Conservation (phyloP, 129 eudicot species). For the Deinandra increscens region DNA sequence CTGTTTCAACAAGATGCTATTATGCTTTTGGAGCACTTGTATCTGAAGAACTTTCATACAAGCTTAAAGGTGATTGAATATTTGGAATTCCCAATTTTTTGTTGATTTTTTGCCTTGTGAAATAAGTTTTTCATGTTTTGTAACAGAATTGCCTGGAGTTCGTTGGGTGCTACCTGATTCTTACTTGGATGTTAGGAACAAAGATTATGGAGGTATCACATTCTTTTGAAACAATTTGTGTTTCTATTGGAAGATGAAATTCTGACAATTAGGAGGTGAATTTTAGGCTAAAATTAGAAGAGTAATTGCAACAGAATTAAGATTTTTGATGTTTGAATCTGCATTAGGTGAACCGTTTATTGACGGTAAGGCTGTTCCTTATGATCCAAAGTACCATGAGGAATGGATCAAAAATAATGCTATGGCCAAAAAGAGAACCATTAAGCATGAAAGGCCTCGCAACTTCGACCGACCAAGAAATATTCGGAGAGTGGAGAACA, state of each 20-base stretch:
- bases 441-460: slow-evolving; percentile 89
- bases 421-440: slow-evolving; percentile 78
- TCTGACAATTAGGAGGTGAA: background rate
- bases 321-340: background rate
- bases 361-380: slow-evolving; percentile 87
- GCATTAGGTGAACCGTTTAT: slow-evolving; percentile 84
- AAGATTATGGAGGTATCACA: slow-evolving; percentile 84
- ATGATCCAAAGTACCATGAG: slow-evolving; percentile 94
- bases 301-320: background rate
- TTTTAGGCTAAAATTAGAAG: background rate
- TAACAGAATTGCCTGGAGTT: slow-evolving; percentile 62
- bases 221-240: background rate
- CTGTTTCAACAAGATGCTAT: slow-evolving; percentile 84
- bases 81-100: background rate
- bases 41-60: slow-evolving; percentile 77
- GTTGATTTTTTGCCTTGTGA: background rate
- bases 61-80: slow-evolving; percentile 57
- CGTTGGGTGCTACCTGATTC: slow-evolving; percentile 99
- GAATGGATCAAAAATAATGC: slow-evolving; percentile 93
- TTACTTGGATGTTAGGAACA: slow-evolving; percentile 82
- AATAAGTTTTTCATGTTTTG: background rate
- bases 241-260: too few relatives aligned
- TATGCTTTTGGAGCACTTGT: slow-evolving; percentile 97
- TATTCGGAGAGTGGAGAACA: slow-evolving; percentile 64
- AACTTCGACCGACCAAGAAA: slow-evolving; percentile 77